These are phyloP conservation scores for Coffea eugenioides DNA, from an alignment of 257 asterid genomes.

Conservation along the genomic window DNA sequence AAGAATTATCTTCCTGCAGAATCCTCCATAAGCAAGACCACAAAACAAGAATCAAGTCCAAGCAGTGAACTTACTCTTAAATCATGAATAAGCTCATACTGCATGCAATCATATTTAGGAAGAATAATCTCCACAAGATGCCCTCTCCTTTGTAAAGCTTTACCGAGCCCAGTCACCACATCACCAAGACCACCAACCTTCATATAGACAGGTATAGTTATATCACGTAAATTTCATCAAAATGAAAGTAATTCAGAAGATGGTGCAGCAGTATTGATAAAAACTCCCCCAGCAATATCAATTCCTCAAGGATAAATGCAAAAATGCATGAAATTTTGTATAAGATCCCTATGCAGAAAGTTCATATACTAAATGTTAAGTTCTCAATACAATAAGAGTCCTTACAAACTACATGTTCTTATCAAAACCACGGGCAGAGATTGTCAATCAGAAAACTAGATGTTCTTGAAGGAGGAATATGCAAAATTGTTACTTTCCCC, in stretches of 20 bases:
- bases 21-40: neutral
- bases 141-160: conserved; percentile 89
- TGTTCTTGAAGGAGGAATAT: neutral
- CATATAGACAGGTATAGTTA: conserved; percentile 13
- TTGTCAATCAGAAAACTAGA: neutral
- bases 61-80: conserved; percentile 51
- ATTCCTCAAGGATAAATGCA: neutral
- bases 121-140: conserved; percentile 90
- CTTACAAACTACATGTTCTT: neutral
- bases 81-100: conserved; percentile 56
- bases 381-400: neutral
- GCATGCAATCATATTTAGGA: conserved; percentile 96
- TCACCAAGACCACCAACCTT: conserved; percentile 99
- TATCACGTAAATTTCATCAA: conserved; percentile 8
- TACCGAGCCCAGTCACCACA: conserved; percentile 93
- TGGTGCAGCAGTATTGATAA: neutral
- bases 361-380: neutral
- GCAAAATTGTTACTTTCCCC: too few species aligned
- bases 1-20: neutral
- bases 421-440: neutral
- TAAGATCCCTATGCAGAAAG: neutral
- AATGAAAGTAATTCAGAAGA: neutral
- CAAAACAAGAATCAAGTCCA: neutral
- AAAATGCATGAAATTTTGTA: neutral
- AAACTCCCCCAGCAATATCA: neutral